These are phyloP conservation scores for Tricladium varicosporioides DNA, from an alignment of 2,329 filamentous ascomycete genomes.

Conservation along the genomic window DNA sequence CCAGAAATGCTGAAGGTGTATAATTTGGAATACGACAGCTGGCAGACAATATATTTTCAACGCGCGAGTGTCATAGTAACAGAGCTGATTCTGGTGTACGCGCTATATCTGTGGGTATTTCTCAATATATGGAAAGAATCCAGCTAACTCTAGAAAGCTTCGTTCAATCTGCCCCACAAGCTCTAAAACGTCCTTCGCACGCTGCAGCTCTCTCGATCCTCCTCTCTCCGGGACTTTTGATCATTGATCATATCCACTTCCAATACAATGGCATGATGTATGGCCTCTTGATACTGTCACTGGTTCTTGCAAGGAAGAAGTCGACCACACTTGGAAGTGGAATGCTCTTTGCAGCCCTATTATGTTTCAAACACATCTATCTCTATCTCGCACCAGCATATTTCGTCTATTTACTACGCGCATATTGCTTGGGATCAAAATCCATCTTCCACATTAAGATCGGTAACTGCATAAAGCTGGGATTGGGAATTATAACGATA, in stretches of 20 bases:
- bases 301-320: slow-evolving; percentile 75
- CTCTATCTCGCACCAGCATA: slow-evolving; percentile 95
- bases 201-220: slow-evolving; percentile 85
- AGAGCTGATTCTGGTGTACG: slow-evolving; percentile 80
- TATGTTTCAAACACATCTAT: slow-evolving; percentile 98
- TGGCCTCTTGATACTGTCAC: slow-evolving; percentile 80
- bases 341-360: slow-evolving; percentile 75
- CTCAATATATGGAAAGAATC: slow-evolving; percentile 9
- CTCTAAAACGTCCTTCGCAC: slow-evolving; percentile 73
- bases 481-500: slow-evolving; percentile 65
- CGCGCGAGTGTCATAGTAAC: slow-evolving; percentile 81
- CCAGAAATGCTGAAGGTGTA: slow-evolving; percentile 77
- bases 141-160: slow-evolving; percentile 51
- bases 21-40: slow-evolving; percentile 83
- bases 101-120: slow-evolving; percentile 67
- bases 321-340: slow-evolving; percentile 77
- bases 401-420: slow-evolving; percentile 87
- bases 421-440: slow-evolving; percentile 79
- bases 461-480: slow-evolving; percentile 80
- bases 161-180: slow-evolving; percentile 65
- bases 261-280: slow-evolving; percentile 99
- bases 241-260: slow-evolving; percentile 98
- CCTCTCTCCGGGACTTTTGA: slow-evolving; percentile 86
- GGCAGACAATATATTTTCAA: slow-evolving; percentile 94
- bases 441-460: slow-evolving; percentile 75